These are phyloP conservation scores for Oryza glumipatula DNA, from an alignment of 176 grass and related monocot genomes.

Conservation along the genomic window DNA sequence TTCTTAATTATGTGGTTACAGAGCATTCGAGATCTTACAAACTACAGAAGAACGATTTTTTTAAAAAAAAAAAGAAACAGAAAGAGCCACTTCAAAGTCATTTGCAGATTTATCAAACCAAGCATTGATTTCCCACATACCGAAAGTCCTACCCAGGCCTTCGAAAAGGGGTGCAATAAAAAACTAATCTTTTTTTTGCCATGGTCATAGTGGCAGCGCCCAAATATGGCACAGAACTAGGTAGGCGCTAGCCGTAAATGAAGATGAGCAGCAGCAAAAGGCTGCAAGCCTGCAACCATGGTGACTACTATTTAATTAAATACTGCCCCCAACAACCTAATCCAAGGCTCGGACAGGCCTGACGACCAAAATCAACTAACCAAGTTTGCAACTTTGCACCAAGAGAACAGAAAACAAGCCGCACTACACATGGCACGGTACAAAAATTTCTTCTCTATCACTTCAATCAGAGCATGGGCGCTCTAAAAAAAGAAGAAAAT, in stretches of 20 bases:
- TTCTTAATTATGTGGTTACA: neutral
- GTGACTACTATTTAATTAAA: neutral
- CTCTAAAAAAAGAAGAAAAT: neutral
- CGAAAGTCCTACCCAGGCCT: conserved; percentile 3
- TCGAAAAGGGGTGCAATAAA: conserved; percentile 22
- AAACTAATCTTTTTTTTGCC: neutral
- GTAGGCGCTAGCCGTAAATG: neutral
- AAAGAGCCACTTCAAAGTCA: neutral
- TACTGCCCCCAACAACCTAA: neutral
- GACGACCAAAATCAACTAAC: neutral
- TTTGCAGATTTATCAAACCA: conserved; percentile 24
- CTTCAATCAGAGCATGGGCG: conserved; percentile 3
- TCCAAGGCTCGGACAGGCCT: neutral
- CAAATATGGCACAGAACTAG: conserved; percentile 12
- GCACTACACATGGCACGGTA: no score
- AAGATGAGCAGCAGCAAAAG: conserved; percentile 4
- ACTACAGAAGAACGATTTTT: neutral
- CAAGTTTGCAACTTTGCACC: neutral
- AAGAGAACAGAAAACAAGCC: neutral
- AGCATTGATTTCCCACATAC: conserved; percentile 15
- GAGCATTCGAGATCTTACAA: neutral
- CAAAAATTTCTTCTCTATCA: no score
- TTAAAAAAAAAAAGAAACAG: neutral
- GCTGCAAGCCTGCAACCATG: neutral
- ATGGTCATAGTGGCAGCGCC: neutral